These are phyloP conservation scores for Taiwanofungus camphoratus DNA, from an alignment of 1,284 basidiomycete species.

Conservation along the genomic window DNA sequence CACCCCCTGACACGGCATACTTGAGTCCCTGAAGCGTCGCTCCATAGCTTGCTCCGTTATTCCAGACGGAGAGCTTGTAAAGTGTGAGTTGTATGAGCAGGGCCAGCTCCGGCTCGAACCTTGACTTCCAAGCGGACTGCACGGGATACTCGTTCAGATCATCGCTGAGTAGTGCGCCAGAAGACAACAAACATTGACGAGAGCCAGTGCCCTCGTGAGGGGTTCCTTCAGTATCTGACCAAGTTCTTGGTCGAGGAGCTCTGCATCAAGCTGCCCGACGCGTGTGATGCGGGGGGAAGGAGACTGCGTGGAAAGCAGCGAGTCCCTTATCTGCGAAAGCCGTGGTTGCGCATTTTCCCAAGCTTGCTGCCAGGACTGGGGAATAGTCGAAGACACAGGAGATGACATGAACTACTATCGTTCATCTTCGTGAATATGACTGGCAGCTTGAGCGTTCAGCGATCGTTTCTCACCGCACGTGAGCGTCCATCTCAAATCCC, in stretches of 20 bases:
- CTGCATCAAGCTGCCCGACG: slow-evolving; percentile 91
- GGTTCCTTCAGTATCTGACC: slow-evolving; percentile 80
- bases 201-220: slow-evolving; percentile 68
- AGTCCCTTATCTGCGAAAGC: slow-evolving; percentile 41
- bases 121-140: slow-evolving; percentile 57
- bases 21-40: slow-evolving; percentile 85
- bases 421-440: slow-evolving; percentile 12
- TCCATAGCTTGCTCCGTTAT: slow-evolving; percentile 82
- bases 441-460: slow-evolving; percentile 5
- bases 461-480: neutral
- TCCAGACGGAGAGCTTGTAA: slow-evolving; percentile 84
- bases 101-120: slow-evolving; percentile 77
- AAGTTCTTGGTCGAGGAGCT: slow-evolving; percentile 89
- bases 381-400: slow-evolving; percentile 11
- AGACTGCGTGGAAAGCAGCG: slow-evolving; percentile 27
- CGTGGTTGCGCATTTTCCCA: slow-evolving; percentile 57
- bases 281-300: slow-evolving; percentile 55
- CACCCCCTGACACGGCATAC: slow-evolving; percentile 29
- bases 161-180: neutral
- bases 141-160: slow-evolving; percentile 3
- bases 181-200: slow-evolving; percentile 54
- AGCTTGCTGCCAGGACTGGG: slow-evolving; percentile 47
- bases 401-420: slow-evolving; percentile 17
- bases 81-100: slow-evolving; percentile 74
- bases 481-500: neutral